These are phyloP conservation scores for Beta lomatogona DNA, from an alignment of 179 eudicot species.

Conservation along the genomic window DNA sequence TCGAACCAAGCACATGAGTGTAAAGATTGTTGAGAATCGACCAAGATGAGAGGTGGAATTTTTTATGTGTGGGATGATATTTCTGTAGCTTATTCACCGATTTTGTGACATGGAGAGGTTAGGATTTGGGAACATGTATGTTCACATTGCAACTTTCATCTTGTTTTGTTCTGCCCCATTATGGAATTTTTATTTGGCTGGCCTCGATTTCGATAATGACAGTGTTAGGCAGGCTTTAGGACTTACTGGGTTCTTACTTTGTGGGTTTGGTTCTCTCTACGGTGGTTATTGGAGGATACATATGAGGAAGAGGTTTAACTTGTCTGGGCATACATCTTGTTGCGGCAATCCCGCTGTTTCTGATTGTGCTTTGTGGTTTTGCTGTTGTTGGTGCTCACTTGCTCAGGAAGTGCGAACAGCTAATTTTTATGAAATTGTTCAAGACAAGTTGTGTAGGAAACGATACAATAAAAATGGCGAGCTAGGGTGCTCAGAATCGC, in stretches of 20 bases:
- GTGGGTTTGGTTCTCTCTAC: slow-evolving; percentile 78
- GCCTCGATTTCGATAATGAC: slow-evolving; percentile 67
- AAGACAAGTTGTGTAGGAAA: slow-evolving; percentile 62
- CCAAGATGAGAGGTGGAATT: slow-evolving; percentile 67
- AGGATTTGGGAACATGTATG: slow-evolving; percentile 93
- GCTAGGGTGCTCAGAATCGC: slow-evolving; percentile 39
- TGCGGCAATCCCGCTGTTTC: slow-evolving; percentile 64
- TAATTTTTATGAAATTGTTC: slow-evolving; percentile 68
- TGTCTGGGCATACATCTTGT: slow-evolving; percentile 64
- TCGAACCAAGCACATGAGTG: no score
- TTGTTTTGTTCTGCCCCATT: slow-evolving; percentile 88
- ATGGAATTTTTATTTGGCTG: slow-evolving; percentile 86
- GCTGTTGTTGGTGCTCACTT: slow-evolving; percentile 95
- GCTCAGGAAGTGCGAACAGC: slow-evolving; percentile 95
- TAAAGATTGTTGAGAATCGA: background rate
- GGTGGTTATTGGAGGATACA: slow-evolving; percentile 56
- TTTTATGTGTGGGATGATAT: slow-evolving; percentile 69
- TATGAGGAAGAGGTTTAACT: slow-evolving; percentile 83
- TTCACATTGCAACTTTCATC: slow-evolving; percentile 83
- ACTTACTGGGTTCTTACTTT: slow-evolving; percentile 67
- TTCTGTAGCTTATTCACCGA: slow-evolving; percentile 30
- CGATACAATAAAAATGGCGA: slow-evolving; percentile 30
- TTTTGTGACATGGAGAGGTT: slow-evolving; percentile 94
- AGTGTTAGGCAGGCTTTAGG: slow-evolving; percentile 64
- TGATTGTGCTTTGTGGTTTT: slow-evolving; percentile 81